Evolutionary conservation across 2,329 filamentous ascomycete genomes (phyloP), one percentile per base, ranked within the genome.

Genomic region (Raffaelea arxii): DNA sequence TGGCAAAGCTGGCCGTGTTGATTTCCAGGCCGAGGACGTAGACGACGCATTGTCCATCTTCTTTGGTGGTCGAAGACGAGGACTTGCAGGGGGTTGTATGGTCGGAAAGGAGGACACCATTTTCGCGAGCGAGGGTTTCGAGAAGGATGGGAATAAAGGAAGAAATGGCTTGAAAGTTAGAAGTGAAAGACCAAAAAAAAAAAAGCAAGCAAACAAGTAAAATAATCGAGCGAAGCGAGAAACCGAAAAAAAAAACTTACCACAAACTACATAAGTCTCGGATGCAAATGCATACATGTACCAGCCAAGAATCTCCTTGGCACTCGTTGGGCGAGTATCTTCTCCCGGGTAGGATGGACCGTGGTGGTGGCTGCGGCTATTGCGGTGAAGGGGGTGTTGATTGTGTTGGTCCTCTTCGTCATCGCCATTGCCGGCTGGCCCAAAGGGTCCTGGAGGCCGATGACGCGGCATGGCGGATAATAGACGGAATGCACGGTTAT

Each of bases 201-300:
- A n/a, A 19, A 6, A 23, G 5, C 3, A n/a, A 9, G n/a, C 23
- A 18, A 19, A 41, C 32, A 44, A 25, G 19, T 9, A 9, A 16
- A 16, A 30, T 30, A 30, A 9, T 30, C 9, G 27, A 30, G 16
- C 27, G 9, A 30, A 30, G 9, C 16, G 27, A 16, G 22, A 25
- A 11, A 19, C 16, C 27, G 16, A 16, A 32, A 16, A 32, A 16
- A 32, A 2, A 35, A 11, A 69, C 80, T 61, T 64, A 86, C 90
- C 91, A 64, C 92, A 97, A 47, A 97, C 86, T 16, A 94, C 87
- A 63, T 96, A 97, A 46, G 94, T 91, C 68, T 98, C 92, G 19
- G 91, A 89, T 22, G 92, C 92, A 74, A 94, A 97, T 37, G 86
- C 86, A 69, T 97, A 97, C 62, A 84, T 84, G 66, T 97, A 98